Conservation (phyloP, 208 protist genomes). For the Crithidia sp. region DNA sequence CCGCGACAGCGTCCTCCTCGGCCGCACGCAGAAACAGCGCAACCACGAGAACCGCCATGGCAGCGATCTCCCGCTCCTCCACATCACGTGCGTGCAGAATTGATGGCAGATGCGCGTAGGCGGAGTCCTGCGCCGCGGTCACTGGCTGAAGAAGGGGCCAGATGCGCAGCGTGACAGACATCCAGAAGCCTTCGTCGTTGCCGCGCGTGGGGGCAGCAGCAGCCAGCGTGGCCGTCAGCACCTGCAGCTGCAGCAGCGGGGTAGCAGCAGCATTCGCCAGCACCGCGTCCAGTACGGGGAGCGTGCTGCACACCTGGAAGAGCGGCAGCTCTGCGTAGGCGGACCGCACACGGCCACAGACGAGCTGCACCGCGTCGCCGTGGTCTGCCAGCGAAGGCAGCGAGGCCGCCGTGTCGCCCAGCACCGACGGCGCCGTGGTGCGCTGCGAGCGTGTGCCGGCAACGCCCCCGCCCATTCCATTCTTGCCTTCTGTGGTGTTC, state of each 20-base stretch:
- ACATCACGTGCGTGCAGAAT: too few species aligned
- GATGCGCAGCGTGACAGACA: not conserved
- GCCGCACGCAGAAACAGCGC: constrained; percentile 29
- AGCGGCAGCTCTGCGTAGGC: constrained; percentile 66
- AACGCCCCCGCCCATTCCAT: not conserved
- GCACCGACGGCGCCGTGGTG: not conserved
- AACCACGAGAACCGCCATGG: constrained; percentile 17
- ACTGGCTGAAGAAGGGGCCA: constrained; percentile 23
- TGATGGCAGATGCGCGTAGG: not conserved
- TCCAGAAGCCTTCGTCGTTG: constrained; percentile 17
- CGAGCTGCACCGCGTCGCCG: constrained; percentile 26
- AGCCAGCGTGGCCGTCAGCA: constrained; percentile 54
- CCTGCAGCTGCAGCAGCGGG: constrained; percentile 35
- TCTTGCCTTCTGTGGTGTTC: not conserved
- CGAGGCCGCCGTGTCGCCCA: constrained; percentile 11
- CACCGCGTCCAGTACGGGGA: constrained; percentile 61
- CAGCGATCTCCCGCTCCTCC: not conserved
- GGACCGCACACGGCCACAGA: constrained; percentile 59
- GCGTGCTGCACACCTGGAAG: constrained; percentile 72
- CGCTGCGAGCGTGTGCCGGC: constrained; percentile 6
- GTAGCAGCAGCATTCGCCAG: not conserved
- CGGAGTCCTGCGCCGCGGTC: not conserved
- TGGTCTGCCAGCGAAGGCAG: not conserved
- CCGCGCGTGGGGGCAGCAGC: not conserved
- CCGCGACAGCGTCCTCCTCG: constrained; percentile 11